A percentile compares a stretch with the other conserved stretches of the same genome.
These are phyloP conservation scores for Trifolium fragiferum DNA, from an alignment of 306 rosid species.

Conservation along the genomic window DNA sequence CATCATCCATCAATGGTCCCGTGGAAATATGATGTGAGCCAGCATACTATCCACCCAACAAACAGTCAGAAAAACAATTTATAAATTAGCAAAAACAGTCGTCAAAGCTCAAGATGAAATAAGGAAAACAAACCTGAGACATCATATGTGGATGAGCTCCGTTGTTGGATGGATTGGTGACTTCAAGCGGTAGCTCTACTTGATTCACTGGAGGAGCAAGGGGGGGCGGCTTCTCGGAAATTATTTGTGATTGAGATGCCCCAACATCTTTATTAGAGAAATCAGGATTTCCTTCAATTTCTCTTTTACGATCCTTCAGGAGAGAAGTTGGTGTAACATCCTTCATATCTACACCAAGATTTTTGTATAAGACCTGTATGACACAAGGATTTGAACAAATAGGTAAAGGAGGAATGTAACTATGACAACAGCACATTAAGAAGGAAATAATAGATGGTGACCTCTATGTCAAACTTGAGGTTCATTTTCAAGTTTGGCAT, in stretches of 20 bases:
- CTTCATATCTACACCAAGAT: constrained; percentile 91
- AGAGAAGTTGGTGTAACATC: constrained; percentile 91
- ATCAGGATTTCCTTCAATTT: constrained; percentile 99
- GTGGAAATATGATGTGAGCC: constrained; percentile 80
- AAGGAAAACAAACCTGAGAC: constrained; percentile 72
- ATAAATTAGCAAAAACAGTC: background rate
- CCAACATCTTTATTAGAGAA: constrained; percentile 96
- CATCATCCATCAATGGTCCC: constrained; percentile 82
- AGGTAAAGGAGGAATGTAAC: constrained; percentile 4
- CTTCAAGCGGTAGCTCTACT: constrained; percentile 82
- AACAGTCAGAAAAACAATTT: constrained; percentile 24
- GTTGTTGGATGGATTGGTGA: constrained; percentile 68
- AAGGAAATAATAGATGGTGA: constrained; percentile 31
- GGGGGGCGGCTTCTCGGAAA: constrained; percentile 76
- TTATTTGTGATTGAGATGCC: constrained; percentile 78
- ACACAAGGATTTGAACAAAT: constrained; percentile 28
- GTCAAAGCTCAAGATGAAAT: constrained; percentile 5
- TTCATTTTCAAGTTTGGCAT: constrained; percentile 99
- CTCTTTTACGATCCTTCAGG: constrained; percentile 89
- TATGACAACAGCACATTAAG: constrained; percentile 11
- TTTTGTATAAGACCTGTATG: constrained; percentile 86
- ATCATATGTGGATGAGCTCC: constrained; percentile 75
- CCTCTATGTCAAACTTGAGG: constrained; percentile 99
- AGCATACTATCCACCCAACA: constrained; percentile 64
- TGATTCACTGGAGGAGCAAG: constrained; percentile 78